These are phyloP conservation scores for Coemansia sp. DNA, from an alignment of 192 early-diverging fungal genomes.

Conservation along the genomic window DNA sequence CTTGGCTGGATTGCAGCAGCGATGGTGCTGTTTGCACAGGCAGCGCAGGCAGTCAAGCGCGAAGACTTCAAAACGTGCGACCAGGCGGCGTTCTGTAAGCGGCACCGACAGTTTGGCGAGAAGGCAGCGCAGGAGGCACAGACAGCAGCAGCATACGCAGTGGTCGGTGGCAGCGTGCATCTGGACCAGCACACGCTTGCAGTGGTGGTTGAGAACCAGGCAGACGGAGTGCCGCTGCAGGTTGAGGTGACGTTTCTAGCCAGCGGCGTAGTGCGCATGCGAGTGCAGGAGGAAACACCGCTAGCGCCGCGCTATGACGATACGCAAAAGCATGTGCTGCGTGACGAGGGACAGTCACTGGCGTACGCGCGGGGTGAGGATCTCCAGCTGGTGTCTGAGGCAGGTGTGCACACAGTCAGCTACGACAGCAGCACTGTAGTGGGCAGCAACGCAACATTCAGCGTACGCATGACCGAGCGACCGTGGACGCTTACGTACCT, in stretches of 20 bases:
- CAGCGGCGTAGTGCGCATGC: slow-evolving; percentile 59
- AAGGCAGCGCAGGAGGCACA: slow-evolving; percentile 35
- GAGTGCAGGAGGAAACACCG: slow-evolving; percentile 66
- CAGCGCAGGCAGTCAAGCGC: slow-evolving; percentile 60
- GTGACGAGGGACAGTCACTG: slow-evolving; percentile 37
- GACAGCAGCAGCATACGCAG: slow-evolving; percentile 49
- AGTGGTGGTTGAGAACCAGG: slow-evolving; percentile 22
- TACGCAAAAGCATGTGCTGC: slow-evolving; percentile 58
- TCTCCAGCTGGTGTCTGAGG: slow-evolving; percentile 22
- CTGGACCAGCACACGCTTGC: slow-evolving; percentile 50
- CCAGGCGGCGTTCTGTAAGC: slow-evolving; percentile 82
- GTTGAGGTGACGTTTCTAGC: slow-evolving; percentile 57
- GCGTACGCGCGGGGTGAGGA: slow-evolving; percentile 25
- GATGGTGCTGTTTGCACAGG: slow-evolving; percentile 15
- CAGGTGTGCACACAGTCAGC: slow-evolving; percentile 24
- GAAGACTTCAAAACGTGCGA: slow-evolving; percentile 92
- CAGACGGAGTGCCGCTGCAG: slow-evolving; percentile 37
- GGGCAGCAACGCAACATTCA: slow-evolving; percentile 10
- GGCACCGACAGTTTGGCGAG: slow-evolving; percentile 86
- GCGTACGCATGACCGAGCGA: slow-evolving; percentile 43
- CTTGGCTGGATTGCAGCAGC: slow-evolving; percentile 20
- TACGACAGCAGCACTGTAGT: slow-evolving; percentile 10
- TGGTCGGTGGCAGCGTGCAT: slow-evolving; percentile 61
- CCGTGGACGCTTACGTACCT: slow-evolving; percentile 48
- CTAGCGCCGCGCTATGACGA: slow-evolving; percentile 72